Conservation (phyloP, 2,329 filamentous ascomycete genomes). For the Botrytis cinerea region DNA sequence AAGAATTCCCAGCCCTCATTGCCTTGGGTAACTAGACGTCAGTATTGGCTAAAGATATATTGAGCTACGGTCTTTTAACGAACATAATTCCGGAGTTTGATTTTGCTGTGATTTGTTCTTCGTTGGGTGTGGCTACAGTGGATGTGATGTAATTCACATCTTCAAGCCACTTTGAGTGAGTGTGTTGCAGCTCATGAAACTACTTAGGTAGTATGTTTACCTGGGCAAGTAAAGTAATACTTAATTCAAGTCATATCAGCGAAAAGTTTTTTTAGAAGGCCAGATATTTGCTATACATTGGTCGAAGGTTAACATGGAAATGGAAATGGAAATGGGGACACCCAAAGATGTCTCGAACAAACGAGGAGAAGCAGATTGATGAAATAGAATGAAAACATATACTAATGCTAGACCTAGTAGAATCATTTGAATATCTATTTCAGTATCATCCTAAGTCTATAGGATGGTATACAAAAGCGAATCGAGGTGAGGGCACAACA, state of each 20-base stretch:
- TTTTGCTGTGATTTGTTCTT: neutral
- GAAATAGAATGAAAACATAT: neutral
- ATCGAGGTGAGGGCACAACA: too few relatives aligned
- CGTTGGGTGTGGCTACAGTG: neutral
- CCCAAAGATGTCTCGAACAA: neutral
- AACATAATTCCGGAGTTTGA: neutral
- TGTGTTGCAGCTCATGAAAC: neutral
- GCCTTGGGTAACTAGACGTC: neutral
- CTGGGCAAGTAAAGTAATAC: neutral
- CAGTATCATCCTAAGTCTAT: neutral
- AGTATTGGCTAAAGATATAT: neutral
- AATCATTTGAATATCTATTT: neutral
- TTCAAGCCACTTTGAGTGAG: neutral
- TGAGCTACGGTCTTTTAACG: neutral
- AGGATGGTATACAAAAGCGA: neutral
- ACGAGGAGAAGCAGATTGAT: neutral
- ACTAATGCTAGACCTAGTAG: too few relatives aligned
- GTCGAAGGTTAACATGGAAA: neutral
- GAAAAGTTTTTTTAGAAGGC: neutral
- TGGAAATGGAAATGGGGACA: neutral
- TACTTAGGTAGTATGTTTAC: neutral
- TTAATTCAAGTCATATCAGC: neutral
- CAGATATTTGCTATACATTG: neutral
- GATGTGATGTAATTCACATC: neutral
- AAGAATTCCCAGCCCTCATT: neutral